A percentile compares a stretch with the other conserved stretches of the same genome.
Conservation (phyloP, 2,329 filamentous ascomycete species). For the Verticillium isaacii region DNA sequence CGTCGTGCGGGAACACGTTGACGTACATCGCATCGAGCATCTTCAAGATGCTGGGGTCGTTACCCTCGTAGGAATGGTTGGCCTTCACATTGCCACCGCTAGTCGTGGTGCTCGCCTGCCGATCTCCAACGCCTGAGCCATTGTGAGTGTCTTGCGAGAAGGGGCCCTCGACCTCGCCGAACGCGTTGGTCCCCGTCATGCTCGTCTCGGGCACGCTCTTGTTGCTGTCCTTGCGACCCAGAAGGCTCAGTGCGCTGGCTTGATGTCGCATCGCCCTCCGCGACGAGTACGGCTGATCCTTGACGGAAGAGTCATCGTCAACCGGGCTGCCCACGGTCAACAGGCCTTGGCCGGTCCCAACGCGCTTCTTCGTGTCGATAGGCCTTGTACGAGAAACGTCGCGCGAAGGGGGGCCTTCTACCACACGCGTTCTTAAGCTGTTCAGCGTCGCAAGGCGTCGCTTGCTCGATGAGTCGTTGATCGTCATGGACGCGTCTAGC, state of each 20-base stretch:
- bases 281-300: slow-evolving; percentile 36
- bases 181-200: slow-evolving; percentile 54
- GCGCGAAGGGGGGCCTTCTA: slow-evolving; percentile 19
- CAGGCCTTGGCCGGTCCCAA: slow-evolving; percentile 23
- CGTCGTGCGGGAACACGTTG: slow-evolving; percentile 62
- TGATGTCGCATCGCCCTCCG: slow-evolving; percentile 49
- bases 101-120: slow-evolving; percentile 17
- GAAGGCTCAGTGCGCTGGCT: slow-evolving; percentile 53
- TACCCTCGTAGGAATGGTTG: slow-evolving; percentile 82
- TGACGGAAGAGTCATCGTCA: slow-evolving; percentile 29
- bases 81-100: slow-evolving; percentile 8
- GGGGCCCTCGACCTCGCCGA: slow-evolving; percentile 55
- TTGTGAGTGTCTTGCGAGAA: slow-evolving; percentile 34
- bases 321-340: slow-evolving; percentile 17
- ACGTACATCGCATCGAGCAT: slow-evolving; percentile 83
- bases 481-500: slow-evolving; percentile 84
- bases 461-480: slow-evolving; percentile 61
- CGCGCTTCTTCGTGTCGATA: slow-evolving; percentile 30
- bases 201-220: slow-evolving; percentile 56
- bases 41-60: slow-evolving; percentile 62
- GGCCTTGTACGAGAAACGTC: slow-evolving; percentile 25
- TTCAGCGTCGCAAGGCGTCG: slow-evolving; percentile 48
- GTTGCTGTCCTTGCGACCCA: slow-evolving; percentile 54
- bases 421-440: slow-evolving; percentile 18
- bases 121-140: slow-evolving; percentile 26